phyloP scores from a whole-genome alignment of 257 asterid species.

The Nicotiana paniculata region DNA sequence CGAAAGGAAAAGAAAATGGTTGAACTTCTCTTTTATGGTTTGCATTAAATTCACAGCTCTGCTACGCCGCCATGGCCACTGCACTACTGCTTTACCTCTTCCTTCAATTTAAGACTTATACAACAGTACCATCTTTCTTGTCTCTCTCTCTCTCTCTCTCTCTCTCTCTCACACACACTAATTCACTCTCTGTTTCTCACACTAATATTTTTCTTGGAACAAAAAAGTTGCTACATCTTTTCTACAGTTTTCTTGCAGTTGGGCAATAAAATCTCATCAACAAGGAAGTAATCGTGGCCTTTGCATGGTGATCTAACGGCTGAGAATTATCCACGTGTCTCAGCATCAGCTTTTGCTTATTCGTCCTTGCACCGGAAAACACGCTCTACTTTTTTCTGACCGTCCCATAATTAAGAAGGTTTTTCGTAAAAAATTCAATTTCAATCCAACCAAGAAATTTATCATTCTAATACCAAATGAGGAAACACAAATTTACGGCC shows the following conservation, averaged over 20 bases:
- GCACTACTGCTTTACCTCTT: slow-evolving; percentile 46
- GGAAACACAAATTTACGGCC: slow-evolving; percentile 33
- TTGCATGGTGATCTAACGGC: slow-evolving; percentile 36
- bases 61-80: slow-evolving; percentile 96
- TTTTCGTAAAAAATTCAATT: slow-evolving; percentile 8
- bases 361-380: slow-evolving; percentile 86
- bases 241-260: slow-evolving; percentile 55
- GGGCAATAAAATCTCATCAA: slow-evolving; percentile 30
- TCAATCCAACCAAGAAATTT: slow-evolving; percentile 25
- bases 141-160: slow-evolving; percentile 10
- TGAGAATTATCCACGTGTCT: slow-evolving; percentile 29
- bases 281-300: slow-evolving; percentile 28
- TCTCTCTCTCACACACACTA: neutral
- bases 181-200: slow-evolving; percentile 10
- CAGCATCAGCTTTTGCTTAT: slow-evolving; percentile 42
- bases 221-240: slow-evolving; percentile 34
- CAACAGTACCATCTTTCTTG: slow-evolving; percentile 15
- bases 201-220: slow-evolving; percentile 11
- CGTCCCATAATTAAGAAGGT: slow-evolving; percentile 8
- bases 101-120: slow-evolving; percentile 3
- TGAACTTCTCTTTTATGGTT: slow-evolving; percentile 13
- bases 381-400: slow-evolving; percentile 41
- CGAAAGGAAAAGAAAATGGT: slow-evolving; percentile 25
- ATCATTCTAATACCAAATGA: slow-evolving; percentile 30
- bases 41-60: slow-evolving; percentile 75